These are phyloP conservation scores for Ophiocytium majus DNA, from an alignment of 352 stramenopile species.

Conservation along the genomic window DNA sequence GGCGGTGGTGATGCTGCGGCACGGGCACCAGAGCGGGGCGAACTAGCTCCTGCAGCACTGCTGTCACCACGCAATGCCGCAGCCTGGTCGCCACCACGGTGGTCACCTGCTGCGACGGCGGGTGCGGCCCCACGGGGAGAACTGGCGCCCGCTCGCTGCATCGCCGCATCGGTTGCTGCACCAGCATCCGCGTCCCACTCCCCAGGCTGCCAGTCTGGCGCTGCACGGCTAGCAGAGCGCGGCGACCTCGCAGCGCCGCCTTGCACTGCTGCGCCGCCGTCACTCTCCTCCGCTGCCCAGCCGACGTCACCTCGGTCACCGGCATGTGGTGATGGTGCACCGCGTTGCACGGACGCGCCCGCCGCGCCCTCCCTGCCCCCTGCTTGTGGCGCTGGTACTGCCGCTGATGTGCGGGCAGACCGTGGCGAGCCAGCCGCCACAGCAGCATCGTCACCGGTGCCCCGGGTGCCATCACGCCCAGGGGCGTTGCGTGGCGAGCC, in stretches of 20 bases:
- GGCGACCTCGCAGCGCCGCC: neutral
- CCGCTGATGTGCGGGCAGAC: neutral
- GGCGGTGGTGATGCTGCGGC: too few relatives aligned
- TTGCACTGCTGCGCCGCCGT: neutral
- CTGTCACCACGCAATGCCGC: conserved; percentile 4
- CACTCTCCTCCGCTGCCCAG: neutral
- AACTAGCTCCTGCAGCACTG: neutral
- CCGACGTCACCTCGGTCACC: neutral
- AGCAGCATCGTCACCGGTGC: neutral
- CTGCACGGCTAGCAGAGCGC: neutral
- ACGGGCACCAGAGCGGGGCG: too few relatives aligned
- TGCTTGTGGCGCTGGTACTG: neutral
- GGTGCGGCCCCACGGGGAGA: neutral
- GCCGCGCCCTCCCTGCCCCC: neutral
- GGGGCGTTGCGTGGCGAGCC: neutral
- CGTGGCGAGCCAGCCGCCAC: neutral
- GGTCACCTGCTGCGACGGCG: neutral
- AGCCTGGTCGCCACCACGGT: neutral
- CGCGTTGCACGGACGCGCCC: neutral
- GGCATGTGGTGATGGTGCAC: neutral
- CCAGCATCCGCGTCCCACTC: neutral
- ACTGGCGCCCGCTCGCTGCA: neutral
- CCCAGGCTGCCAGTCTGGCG: neutral
- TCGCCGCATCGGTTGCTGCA: neutral
- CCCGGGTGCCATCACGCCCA: neutral